These are phyloP conservation scores for Hypocreales sp. DNA, from an alignment of 2,329 filamentous ascomycete species.

Conservation along the genomic window DNA sequence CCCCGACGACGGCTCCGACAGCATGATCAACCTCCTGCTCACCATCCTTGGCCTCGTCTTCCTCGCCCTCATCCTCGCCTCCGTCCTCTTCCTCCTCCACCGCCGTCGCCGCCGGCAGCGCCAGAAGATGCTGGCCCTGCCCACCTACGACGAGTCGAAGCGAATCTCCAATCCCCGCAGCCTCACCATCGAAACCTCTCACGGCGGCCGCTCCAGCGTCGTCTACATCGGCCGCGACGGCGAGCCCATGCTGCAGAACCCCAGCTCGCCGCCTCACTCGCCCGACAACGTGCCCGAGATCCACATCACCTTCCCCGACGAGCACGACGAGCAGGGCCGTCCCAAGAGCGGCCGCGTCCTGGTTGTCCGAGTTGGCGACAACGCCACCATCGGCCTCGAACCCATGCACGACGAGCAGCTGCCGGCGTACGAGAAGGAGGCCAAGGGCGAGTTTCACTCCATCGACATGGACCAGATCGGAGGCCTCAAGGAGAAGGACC, in stretches of 20 bases:
- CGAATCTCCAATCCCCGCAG: conserved; percentile 35
- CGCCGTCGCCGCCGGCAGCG: conserved; percentile 37
- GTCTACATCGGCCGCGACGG: conserved; percentile 69
- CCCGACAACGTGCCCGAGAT: conserved; percentile 87
- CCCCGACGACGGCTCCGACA: conserved; percentile 33
- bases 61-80: conserved; percentile 51
- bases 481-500: conserved; percentile 80
- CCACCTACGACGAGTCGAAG: conserved; percentile 51
- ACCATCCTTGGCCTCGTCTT: conserved; percentile 65
- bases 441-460: conserved; percentile 70
- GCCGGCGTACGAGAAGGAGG: conserved; percentile 77
- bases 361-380: conserved; percentile 80
- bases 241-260: conserved; percentile 58
- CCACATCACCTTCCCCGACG: conserved; percentile 93
- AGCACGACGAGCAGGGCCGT: conserved; percentile 75
- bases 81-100: conserved; percentile 57
- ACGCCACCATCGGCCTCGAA: conserved; percentile 71
- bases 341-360: conserved; percentile 76
- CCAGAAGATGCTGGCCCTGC: conserved; percentile 39
- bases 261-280: conserved; percentile 58
- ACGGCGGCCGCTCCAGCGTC: conserved; percentile 48
- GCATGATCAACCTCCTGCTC: conserved; percentile 64
- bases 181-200: conserved; percentile 42
- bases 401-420: conserved; percentile 68
- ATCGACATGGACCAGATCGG: conserved; percentile 92